phyloP scores from a whole-genome alignment of 1,139 yeast genomes.

The Arxiozyma telluris region DNA sequence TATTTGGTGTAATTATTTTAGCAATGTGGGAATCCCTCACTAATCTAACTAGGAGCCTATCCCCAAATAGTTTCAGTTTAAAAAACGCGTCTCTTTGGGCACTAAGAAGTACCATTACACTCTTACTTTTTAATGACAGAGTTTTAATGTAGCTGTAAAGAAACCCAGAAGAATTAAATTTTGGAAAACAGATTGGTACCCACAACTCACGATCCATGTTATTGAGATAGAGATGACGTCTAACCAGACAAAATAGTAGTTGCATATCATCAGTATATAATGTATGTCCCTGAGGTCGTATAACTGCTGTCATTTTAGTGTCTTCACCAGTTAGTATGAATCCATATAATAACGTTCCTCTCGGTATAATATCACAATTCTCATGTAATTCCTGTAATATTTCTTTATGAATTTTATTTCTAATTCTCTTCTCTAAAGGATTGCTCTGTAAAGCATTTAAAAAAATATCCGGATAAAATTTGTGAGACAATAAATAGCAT shows the following conservation, averaged over 20 bases:
- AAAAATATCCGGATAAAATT: slow-evolving; percentile 45
- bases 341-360: slow-evolving; percentile 47
- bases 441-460: slow-evolving; percentile 57
- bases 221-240: slow-evolving; percentile 33
- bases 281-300: slow-evolving; percentile 56
- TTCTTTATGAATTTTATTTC: slow-evolving; percentile 36
- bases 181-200: slow-evolving; percentile 90
- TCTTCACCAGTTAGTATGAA: slow-evolving; percentile 46
- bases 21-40: slow-evolving; percentile 30
- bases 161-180: slow-evolving; percentile 82
- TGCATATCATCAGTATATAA: slow-evolving; percentile 64
- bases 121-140: slow-evolving; percentile 30
- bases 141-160: slow-evolving; percentile 69
- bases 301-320: slow-evolving; percentile 47
- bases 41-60: slow-evolving; percentile 41
- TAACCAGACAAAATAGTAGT: slow-evolving; percentile 52
- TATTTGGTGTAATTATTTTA: slow-evolving; percentile 27
- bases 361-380: slow-evolving; percentile 18
- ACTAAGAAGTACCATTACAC: slow-evolving; percentile 64
- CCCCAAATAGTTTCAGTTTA: slow-evolving; percentile 56
- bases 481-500: slow-evolving; percentile 31
- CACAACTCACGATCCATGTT: slow-evolving; percentile 61
- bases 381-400: slow-evolving; percentile 17
- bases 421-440: slow-evolving; percentile 37
- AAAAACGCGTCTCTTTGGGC: slow-evolving; percentile 79